phyloP scores from a whole-genome alignment of 768 basidiomycete species.

The Mycena leptocephala region DNA sequence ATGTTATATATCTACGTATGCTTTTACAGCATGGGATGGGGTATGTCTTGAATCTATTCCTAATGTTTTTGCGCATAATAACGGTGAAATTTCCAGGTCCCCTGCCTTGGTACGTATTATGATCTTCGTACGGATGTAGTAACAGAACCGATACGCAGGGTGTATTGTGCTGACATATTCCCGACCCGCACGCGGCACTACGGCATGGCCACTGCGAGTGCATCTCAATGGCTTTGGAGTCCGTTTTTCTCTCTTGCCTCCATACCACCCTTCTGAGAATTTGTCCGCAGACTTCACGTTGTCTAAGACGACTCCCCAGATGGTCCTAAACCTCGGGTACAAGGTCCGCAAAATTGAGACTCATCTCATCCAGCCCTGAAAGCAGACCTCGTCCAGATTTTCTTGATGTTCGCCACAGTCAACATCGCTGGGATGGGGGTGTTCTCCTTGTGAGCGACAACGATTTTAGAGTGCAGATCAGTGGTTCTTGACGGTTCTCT shows the following conservation, averaged over 20 bases:
- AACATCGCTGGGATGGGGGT: conserved; percentile 80
- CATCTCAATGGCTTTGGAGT: conserved; percentile 91
- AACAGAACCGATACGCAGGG: conserved; percentile 41
- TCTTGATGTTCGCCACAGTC: conserved; percentile 84
- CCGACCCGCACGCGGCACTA: conserved; percentile 88
- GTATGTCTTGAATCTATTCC: conserved; percentile 46
- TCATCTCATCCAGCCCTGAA: background rate
- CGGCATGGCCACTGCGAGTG: conserved; percentile 82
- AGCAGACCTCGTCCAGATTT: conserved; percentile 54
- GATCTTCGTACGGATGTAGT: background rate
- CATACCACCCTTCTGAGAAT: background rate
- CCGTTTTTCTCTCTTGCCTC: conserved; percentile 41
- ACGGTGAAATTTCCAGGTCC: conserved; percentile 51
- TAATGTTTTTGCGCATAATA: conserved; percentile 43
- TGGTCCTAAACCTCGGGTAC: conserved; percentile 75
- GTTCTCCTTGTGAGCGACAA: conserved; percentile 71
- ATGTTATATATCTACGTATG: conserved; percentile 91
- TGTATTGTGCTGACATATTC: conserved; percentile 90
- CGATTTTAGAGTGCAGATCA: background rate
- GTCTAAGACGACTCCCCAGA: conserved; percentile 78
- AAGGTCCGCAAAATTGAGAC: conserved; percentile 52
- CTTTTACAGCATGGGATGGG: conserved; percentile 93
- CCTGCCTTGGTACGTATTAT: conserved; percentile 52
- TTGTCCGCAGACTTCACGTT: conserved; percentile 74
- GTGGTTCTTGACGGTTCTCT: background rate